These are phyloP conservation scores for Drechslerella dactyloides DNA, from an alignment of 2,329 filamentous ascomycete genomes.

Conservation along the genomic window DNA sequence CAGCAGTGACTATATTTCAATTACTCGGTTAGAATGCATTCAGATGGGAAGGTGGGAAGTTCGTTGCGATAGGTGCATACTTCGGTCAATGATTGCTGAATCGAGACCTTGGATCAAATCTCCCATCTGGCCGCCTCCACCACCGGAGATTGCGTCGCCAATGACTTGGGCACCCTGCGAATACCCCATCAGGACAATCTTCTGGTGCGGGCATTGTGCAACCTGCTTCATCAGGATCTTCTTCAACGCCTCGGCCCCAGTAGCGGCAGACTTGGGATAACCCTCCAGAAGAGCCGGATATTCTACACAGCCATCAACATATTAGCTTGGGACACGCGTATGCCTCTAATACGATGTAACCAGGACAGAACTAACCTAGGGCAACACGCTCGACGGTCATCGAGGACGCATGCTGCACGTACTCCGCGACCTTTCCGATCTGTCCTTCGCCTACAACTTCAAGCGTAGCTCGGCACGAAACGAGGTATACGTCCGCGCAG, in stretches of 20 bases:
- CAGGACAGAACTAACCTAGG: slow-evolving; percentile 10
- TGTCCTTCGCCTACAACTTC: slow-evolving; percentile 41
- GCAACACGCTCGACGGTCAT: slow-evolving; percentile 39
- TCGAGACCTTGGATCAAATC: slow-evolving; percentile 44
- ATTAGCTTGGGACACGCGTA: slow-evolving; percentile 1
- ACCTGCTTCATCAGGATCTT: slow-evolving; percentile 48
- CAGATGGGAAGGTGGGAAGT: background rate
- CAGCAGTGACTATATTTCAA: slow-evolving; percentile 37
- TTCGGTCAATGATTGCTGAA: slow-evolving; percentile 38
- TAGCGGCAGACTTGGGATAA: slow-evolving; percentile 52
- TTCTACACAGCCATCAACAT: slow-evolving; percentile 19
- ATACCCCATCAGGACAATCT: slow-evolving; percentile 56
- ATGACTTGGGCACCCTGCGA: slow-evolving; percentile 56
- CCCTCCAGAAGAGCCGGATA: slow-evolving; percentile 54
- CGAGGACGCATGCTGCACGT: slow-evolving; percentile 24
- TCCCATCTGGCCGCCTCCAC: slow-evolving; percentile 52
- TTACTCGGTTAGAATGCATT: background rate
- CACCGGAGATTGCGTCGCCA: slow-evolving; percentile 56
- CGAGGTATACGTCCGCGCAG: slow-evolving; percentile 42
- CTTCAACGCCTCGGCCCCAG: slow-evolving; percentile 52
- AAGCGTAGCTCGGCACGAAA: slow-evolving; percentile 43
- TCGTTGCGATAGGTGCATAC: slow-evolving; percentile 28
- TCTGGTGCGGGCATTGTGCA: slow-evolving; percentile 54
- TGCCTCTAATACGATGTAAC: background rate
- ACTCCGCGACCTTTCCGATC: slow-evolving; percentile 41